Evolutionary conservation across 1,284 basidiomycete genomes (phyloP).

Genomic region (Fistulinella staudtii): DNA sequence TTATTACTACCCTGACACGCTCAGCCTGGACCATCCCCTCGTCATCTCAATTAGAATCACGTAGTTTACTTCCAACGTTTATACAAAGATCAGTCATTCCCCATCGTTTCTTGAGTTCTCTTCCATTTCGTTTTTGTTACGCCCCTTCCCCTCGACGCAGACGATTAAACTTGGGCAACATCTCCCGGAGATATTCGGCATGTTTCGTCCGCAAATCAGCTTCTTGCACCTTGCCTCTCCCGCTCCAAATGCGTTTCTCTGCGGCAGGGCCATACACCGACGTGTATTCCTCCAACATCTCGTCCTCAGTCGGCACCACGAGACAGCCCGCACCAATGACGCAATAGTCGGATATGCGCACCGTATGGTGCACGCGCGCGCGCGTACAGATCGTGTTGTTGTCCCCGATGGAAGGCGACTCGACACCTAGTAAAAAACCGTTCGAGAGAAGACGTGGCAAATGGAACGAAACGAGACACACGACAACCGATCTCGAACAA

Average conservation of each 20-base stretch:
- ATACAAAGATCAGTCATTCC: no score
- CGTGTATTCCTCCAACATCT: slow-evolving; percentile 80
- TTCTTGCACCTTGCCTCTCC: slow-evolving; percentile 80
- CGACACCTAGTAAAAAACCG: slow-evolving; percentile 79
- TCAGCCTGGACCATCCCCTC: no score
- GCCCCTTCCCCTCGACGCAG: slow-evolving; percentile 57
- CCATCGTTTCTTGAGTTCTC: no score
- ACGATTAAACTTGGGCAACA: slow-evolving; percentile 85
- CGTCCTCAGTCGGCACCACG: slow-evolving; percentile 69
- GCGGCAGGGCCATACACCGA: slow-evolving; percentile 78
- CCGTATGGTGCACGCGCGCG: slow-evolving; percentile 73
- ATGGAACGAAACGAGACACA: slow-evolving; percentile 38
- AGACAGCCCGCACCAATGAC: slow-evolving; percentile 78
- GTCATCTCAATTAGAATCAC: no score
- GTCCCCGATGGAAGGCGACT: slow-evolving; percentile 78
- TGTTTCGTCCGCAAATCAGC: slow-evolving; percentile 83
- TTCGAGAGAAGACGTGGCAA: neutral
- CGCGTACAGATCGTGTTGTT: slow-evolving; percentile 83
- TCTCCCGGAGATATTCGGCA: slow-evolving; percentile 85
- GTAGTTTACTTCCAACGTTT: no score
- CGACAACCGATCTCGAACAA: slow-evolving; percentile 91
- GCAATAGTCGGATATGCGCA: slow-evolving; percentile 76
- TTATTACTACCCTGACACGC: no score
- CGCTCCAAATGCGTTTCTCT: slow-evolving; percentile 79
- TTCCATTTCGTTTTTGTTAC: no score